These are phyloP conservation scores for Schizophyllum amplum DNA, from an alignment of 1,284 basidiomycete genomes.

Conservation along the genomic window DNA sequence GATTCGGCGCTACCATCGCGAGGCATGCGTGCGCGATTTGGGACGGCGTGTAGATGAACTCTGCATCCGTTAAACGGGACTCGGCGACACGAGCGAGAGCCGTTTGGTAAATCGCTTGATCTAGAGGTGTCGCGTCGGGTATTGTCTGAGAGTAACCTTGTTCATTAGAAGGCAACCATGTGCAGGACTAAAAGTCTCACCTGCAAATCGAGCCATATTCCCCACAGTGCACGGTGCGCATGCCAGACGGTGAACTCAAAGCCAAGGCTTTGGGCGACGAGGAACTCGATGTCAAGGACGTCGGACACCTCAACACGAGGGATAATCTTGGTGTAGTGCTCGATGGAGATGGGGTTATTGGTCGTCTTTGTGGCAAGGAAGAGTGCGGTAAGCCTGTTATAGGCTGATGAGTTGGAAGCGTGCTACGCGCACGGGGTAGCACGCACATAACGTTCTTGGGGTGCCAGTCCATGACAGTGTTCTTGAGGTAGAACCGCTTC, in stretches of 20 bases:
- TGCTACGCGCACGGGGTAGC: not conserved
- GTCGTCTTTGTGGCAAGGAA: slow-evolving; percentile 97
- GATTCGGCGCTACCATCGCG: slow-evolving; percentile 50
- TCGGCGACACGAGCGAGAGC: slow-evolving; percentile 58
- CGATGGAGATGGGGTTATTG: slow-evolving; percentile 84
- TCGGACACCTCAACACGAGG: slow-evolving; percentile 73
- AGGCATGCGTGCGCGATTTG: slow-evolving; percentile 91
- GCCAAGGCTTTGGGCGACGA: slow-evolving; percentile 85
- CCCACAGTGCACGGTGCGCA: slow-evolving; percentile 83
- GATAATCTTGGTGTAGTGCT: slow-evolving; percentile 75
- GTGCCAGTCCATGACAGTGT: slow-evolving; percentile 99
- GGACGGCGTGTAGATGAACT: slow-evolving; percentile 86
- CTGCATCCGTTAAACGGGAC: slow-evolving; percentile 84
- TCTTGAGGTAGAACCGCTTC: slow-evolving; percentile 96
- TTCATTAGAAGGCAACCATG: not conserved
- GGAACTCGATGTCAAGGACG: slow-evolving; percentile 90
- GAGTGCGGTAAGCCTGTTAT: slow-evolving; percentile 83
- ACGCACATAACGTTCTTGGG: slow-evolving; percentile 95
- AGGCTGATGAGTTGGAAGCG: slow-evolving; percentile 1
- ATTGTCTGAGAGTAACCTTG: slow-evolving; percentile 32
- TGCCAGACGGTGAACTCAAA: slow-evolving; percentile 96
- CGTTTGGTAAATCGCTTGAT: slow-evolving; percentile 44
- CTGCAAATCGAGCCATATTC: slow-evolving; percentile 87
- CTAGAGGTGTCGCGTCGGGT: slow-evolving; percentile 31
- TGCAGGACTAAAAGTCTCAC: slow-evolving; percentile 32